These are phyloP conservation scores for Sonneratia caseolaris DNA, from an alignment of 345 rosid genomes.

Conservation along the genomic window DNA sequence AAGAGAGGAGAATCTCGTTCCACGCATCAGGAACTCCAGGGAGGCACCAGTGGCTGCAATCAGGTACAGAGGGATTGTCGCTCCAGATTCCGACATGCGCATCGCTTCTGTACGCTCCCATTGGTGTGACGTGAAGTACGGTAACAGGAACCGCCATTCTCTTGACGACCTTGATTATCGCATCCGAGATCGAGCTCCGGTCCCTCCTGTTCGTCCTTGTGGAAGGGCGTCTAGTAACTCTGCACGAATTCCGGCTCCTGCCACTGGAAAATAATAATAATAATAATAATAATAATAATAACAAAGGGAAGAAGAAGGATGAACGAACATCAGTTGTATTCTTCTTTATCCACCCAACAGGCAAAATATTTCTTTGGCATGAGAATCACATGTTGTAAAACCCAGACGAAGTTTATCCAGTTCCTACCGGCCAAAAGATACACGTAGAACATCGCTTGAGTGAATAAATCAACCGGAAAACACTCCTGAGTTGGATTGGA, in stretches of 20 bases:
- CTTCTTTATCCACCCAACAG: not conserved
- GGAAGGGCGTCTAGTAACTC: constrained; percentile 43
- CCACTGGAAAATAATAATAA: constrained; percentile 25
- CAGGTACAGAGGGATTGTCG: constrained; percentile 51
- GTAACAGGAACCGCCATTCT: constrained; percentile 30
- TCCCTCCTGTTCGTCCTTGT: constrained; percentile 31
- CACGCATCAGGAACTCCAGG: constrained; percentile 70
- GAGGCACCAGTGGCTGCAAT: constrained; percentile 73
- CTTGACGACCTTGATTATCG: constrained; percentile 28
- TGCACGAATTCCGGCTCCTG: constrained; percentile 35
- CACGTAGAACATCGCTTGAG: not conserved
- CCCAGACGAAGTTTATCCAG: not conserved
- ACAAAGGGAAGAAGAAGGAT: not conserved
- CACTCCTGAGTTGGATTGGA: no score
- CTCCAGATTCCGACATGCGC: constrained; percentile 65
- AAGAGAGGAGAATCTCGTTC: constrained; percentile 47
- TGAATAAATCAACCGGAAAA: not conserved
- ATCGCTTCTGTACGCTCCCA: constrained; percentile 60
- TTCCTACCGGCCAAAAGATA: not conserved
- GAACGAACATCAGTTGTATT: not conserved
- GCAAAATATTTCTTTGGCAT: not conserved
- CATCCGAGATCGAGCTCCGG: constrained; percentile 34
- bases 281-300: no score
- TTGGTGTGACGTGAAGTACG: constrained; percentile 49
- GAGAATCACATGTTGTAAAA: not conserved